A percentile compares a stretch with the other conserved stretches of the same genome.
Conservation (phyloP, 345 rosid genomes). For the Hirschfeldia incana region DNA sequence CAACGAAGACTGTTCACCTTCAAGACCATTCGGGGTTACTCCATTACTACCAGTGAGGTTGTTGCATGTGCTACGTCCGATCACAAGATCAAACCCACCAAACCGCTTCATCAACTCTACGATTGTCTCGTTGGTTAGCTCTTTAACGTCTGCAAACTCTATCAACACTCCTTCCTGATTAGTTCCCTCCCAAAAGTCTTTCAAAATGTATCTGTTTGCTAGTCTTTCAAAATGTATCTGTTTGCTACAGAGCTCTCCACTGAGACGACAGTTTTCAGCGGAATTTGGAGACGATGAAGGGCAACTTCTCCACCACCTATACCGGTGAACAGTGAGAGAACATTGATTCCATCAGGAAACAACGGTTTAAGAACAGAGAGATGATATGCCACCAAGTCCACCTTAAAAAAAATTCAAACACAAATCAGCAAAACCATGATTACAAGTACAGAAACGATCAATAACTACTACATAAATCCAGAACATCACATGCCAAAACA, state of each 20-base stretch:
- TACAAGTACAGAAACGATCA: too few species aligned
- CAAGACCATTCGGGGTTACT: constrained; percentile 68
- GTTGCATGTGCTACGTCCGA: constrained; percentile 97
- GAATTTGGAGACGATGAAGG: constrained; percentile 68
- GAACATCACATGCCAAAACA: too few species aligned
- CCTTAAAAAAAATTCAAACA: constrained; percentile 44
- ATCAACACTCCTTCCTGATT: constrained; percentile 69
- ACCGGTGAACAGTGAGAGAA: constrained; percentile 87
- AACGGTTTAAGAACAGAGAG: constrained; percentile 61
- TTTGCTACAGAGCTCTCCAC: constrained; percentile 71
- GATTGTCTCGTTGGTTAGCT: constrained; percentile 45
- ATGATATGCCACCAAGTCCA: constrained; percentile 92
- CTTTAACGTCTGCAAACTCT: constrained; percentile 54
- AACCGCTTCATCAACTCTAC: constrained; percentile 50
- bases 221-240: constrained; percentile 54
- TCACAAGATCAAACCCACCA: constrained; percentile 83
- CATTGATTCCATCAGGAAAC: constrained; percentile 66
- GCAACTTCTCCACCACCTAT: constrained; percentile 97
- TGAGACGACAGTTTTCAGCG: constrained; percentile 65
- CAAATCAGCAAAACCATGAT: not conserved
- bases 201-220: constrained; percentile 56
- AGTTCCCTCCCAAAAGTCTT: constrained; percentile 90
- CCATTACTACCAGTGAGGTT: constrained; percentile 89
- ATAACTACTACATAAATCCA: too few species aligned
- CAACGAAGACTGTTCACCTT: constrained; percentile 73